A percentile compares a stretch with the other conserved stretches of the same genome.
Conservation (phyloP, 768 basidiomycete species). For the Tremella fuciformis region DNA sequence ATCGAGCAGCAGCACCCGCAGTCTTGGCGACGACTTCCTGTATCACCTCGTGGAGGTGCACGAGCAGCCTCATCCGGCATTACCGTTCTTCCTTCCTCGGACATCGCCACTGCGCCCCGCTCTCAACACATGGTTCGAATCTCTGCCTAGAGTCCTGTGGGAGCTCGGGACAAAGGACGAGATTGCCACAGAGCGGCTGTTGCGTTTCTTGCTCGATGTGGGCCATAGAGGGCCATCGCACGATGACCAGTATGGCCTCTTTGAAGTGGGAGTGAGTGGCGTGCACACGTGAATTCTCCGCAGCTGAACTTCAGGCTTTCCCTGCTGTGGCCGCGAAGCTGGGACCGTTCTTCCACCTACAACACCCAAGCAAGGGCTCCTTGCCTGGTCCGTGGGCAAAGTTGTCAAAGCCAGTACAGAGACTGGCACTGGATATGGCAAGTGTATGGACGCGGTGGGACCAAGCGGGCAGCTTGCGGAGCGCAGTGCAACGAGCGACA, state of each 20-base stretch:
- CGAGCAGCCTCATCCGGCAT: conserved; percentile 33
- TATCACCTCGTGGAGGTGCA: conserved; percentile 66
- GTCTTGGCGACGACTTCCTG: conserved; percentile 70
- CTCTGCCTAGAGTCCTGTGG: conserved; percentile 80
- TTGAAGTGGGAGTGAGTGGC: conserved; percentile 5
- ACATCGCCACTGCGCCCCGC: conserved; percentile 19
- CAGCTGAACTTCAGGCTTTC: conserved; percentile 55
- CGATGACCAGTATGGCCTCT: conserved; percentile 14
- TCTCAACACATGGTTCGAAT: conserved; percentile 64
- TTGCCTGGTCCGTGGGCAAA: conserved; percentile 74
- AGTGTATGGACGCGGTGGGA: conserved; percentile 36
- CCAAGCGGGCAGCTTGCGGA: conserved; percentile 15
- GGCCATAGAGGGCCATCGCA: conserved; percentile 33
- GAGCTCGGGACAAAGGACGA: conserved; percentile 67
- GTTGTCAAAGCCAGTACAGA: conserved; percentile 58
- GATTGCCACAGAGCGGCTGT: conserved; percentile 60
- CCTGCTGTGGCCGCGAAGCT: conserved; percentile 61
- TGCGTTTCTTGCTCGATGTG: conserved; percentile 61
- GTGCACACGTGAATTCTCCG: neutral
- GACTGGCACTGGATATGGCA: conserved; percentile 66
- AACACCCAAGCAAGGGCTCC: conserved; percentile 70
- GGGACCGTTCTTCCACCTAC: conserved; percentile 73
- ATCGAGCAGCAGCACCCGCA: conserved; percentile 65
- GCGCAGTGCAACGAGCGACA: conserved; percentile 16
- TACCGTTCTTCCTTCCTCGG: conserved; percentile 41